Percentiles rank a stretch among this genome's conserved stretches.
Evolutionary conservation across 768 basidiomycete species (phyloP).

Genomic region (Pluteus cervinus): DNA sequence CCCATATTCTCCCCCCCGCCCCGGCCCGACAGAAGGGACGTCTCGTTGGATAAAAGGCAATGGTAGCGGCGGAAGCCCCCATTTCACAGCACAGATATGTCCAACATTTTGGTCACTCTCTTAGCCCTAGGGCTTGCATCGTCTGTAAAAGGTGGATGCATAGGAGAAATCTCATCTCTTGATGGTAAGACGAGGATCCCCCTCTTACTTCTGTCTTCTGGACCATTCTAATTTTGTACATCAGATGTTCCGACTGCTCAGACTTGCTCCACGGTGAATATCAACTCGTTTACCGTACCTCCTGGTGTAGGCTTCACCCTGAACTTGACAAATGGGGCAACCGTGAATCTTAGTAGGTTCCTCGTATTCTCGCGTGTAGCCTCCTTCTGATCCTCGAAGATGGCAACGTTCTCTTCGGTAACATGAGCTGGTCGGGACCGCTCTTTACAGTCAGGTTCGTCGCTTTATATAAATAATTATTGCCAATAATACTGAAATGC

Average conservation of each 20-base stretch:
- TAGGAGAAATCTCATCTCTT: slow-evolving; percentile 14
- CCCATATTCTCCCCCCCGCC: too few relatives aligned
- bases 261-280: slow-evolving; percentile 50
- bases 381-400: slow-evolving; percentile 23
- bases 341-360: slow-evolving; percentile 51
- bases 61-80: too few relatives aligned
- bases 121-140: too few relatives aligned
- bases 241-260: slow-evolving; percentile 45
- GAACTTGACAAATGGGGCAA: slow-evolving; percentile 38
- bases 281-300: slow-evolving; percentile 52
- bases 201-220: too few relatives aligned
- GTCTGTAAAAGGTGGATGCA: slow-evolving; percentile 26
- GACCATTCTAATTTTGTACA: background rate
- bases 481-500: too few relatives aligned
- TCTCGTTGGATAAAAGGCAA: too few relatives aligned
- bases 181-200: too few relatives aligned
- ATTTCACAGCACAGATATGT: too few relatives aligned
- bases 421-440: slow-evolving; percentile 45
- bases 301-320: slow-evolving; percentile 46
- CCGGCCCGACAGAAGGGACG: too few relatives aligned
- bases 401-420: slow-evolving; percentile 55
- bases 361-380: background rate
- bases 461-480: too few relatives aligned
- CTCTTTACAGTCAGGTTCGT: slow-evolving; percentile 45
- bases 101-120: too few relatives aligned